Evolutionary conservation across 371 early-diverging fungal species (phyloP).

Genomic region (Dichotomocladium elegans): DNA sequence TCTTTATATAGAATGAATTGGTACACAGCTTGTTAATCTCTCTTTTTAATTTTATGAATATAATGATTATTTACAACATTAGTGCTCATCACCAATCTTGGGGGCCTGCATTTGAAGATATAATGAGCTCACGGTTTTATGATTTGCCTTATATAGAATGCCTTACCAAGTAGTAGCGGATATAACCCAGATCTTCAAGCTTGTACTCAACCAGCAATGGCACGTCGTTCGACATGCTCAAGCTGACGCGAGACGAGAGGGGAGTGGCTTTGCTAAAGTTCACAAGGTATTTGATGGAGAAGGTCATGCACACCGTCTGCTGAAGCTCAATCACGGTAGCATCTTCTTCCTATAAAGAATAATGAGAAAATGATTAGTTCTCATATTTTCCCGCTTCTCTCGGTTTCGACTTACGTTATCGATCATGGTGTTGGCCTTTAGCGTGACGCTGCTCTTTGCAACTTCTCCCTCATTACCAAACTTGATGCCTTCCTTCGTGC

Average conservation of each 20-base stretch:
- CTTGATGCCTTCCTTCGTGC: conserved; percentile 90
- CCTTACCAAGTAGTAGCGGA: conserved; percentile 87
- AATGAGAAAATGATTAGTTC: not conserved
- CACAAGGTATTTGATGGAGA: conserved; percentile 91
- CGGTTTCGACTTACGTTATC: conserved; percentile 55
- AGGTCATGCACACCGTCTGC: conserved; percentile 78
- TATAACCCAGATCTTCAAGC: conserved; percentile 87
- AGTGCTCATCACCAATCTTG: conserved; percentile 40
- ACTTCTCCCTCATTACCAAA: conserved; percentile 90
- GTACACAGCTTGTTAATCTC: too few species aligned
- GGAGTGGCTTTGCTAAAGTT: conserved; percentile 97
- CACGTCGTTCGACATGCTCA: conserved; percentile 81
- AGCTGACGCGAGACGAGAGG: conserved; percentile 71
- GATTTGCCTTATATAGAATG: conserved; percentile 44
- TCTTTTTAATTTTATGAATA: not conserved
- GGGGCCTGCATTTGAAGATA: conserved; percentile 20
- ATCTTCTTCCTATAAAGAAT: conserved; percentile 55
- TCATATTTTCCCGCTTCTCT: not conserved
- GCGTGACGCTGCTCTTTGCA: conserved; percentile 79
- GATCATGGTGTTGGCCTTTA: conserved; percentile 75
- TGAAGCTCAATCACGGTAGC: conserved; percentile 74
- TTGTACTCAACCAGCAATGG: conserved; percentile 95
- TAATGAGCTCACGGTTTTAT: conserved; percentile 29
- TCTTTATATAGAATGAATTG: not conserved
- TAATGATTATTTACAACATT: conserved; percentile 1